phyloP scores from a whole-genome alignment of 2,329 filamentous ascomycete genomes.

The Sporothrix globosa region DNA sequence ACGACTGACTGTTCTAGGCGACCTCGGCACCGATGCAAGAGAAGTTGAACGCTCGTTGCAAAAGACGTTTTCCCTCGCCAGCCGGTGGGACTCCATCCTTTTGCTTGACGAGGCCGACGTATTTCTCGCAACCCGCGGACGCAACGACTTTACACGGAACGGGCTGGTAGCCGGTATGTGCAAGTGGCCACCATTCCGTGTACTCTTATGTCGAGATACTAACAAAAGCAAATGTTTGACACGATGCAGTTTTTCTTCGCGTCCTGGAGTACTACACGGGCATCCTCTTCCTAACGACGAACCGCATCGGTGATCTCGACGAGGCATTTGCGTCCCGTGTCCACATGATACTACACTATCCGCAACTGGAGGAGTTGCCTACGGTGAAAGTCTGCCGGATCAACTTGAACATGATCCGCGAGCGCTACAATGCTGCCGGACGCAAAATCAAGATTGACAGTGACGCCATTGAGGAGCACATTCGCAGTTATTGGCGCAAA shows the following conservation, averaged over 20 bases:
- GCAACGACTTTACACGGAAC: constrained; percentile 33
- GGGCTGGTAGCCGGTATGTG: constrained; percentile 34
- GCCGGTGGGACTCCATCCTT: constrained; percentile 40
- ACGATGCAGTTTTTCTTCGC: constrained; percentile 34
- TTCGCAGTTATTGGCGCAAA: neutral
- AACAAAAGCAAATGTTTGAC: neutral
- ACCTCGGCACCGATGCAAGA: constrained; percentile 2
- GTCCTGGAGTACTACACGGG: constrained; percentile 38
- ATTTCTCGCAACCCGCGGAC: constrained; percentile 13
- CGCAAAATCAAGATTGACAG: constrained; percentile 5
- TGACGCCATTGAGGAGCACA: neutral
- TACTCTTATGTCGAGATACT: neutral
- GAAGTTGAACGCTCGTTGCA: constrained; percentile 31
- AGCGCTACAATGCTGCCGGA: neutral
- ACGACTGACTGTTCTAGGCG: neutral
- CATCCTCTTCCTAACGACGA: constrained; percentile 38
- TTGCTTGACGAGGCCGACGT: constrained; percentile 40
- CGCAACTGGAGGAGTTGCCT: constrained; percentile 36
- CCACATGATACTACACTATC: constrained; percentile 46
- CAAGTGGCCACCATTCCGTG: no score
- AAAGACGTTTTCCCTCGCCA: constrained; percentile 36
- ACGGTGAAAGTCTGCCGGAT: constrained; percentile 39
- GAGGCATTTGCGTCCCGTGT: constrained; percentile 46
- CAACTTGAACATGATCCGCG: constrained; percentile 8
- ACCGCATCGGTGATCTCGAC: constrained; percentile 36